Percentiles rank a stretch among this genome's conserved stretches.
Evolutionary conservation across 768 basidiomycete genomes (phyloP).

Genomic region (Phylloporus rhodoxanthus): DNA sequence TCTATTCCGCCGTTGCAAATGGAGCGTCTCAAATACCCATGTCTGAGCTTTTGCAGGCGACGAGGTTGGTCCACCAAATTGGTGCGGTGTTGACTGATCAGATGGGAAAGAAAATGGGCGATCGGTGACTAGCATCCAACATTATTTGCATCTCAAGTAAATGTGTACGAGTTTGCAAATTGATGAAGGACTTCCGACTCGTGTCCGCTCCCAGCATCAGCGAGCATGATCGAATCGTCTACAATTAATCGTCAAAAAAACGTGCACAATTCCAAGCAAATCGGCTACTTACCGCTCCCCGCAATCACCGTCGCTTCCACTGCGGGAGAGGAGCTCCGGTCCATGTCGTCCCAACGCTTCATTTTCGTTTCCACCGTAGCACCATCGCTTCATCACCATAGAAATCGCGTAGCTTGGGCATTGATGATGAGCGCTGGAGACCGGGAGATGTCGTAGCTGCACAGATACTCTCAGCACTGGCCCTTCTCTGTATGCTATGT

Average conservation of each 20-base stretch:
- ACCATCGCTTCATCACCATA: slow-evolving; percentile 10
- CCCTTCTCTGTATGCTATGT: slow-evolving; percentile 16
- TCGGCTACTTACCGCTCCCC: slow-evolving; percentile 27
- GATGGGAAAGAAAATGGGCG: slow-evolving; percentile 34
- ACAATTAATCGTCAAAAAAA: slow-evolving; percentile 3
- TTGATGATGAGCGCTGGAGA: slow-evolving; percentile 26
- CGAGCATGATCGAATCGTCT: slow-evolving; percentile 48
- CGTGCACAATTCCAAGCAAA: background rate
- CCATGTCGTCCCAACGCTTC: slow-evolving; percentile 19
- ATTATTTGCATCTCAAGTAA: no score
- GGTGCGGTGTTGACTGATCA: slow-evolving; percentile 42
- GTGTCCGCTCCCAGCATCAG: background rate
- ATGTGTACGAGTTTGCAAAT: no score
- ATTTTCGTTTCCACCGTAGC: slow-evolving; percentile 20
- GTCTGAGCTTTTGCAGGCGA: slow-evolving; percentile 44
- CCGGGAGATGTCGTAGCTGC: slow-evolving; percentile 1
- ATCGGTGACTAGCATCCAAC: no score
- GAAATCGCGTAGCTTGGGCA: slow-evolving; percentile 16
- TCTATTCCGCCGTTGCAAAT: slow-evolving; percentile 38
- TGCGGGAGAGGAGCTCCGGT: slow-evolving; percentile 12
- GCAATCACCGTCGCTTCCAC: slow-evolving; percentile 30
- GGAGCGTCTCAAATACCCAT: slow-evolving; percentile 45
- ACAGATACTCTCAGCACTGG: slow-evolving; percentile 12
- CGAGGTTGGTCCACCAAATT: slow-evolving; percentile 41
- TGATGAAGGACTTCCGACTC: no score